Conservation (phyloP, 352 stramenopile species). For the Phytophthora meadii region DNA sequence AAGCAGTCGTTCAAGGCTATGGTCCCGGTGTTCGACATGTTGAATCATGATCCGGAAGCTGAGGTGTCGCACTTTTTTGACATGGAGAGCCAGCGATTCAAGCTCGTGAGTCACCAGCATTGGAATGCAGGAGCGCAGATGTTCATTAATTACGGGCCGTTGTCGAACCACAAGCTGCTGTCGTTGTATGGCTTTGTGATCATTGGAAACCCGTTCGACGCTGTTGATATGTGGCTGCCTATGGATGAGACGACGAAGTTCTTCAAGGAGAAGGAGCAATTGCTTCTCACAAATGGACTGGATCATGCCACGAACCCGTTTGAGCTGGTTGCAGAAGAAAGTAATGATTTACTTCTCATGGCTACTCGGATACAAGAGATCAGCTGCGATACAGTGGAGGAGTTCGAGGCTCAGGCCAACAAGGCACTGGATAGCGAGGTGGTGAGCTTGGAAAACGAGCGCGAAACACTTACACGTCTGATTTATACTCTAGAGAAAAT, state of each 20-base stretch:
- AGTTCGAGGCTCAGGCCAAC: conserved; percentile 44
- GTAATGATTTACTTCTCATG: conserved; percentile 75
- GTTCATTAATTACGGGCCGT: conserved; percentile 81
- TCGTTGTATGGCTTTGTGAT: conserved; percentile 85
- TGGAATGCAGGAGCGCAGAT: conserved; percentile 75
- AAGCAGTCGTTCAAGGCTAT: conserved; percentile 75
- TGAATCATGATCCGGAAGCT: conserved; percentile 82
- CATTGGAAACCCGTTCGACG: conserved; percentile 68
- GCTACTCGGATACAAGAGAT: conserved; percentile 72
- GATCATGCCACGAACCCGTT: conserved; percentile 68
- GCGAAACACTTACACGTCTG: conserved; percentile 52
- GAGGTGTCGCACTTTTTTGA: conserved; percentile 82
- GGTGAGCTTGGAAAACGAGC: conserved; percentile 63
- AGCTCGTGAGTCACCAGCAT: conserved; percentile 80
- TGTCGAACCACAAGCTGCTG: conserved; percentile 87
- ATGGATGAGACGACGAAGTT: conserved; percentile 61
- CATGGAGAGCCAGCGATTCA: conserved; percentile 50
- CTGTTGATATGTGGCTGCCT: conserved; percentile 76
- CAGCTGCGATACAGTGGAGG: conserved; percentile 48
- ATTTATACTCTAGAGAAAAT: conserved; percentile 73
- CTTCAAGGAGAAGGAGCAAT: conserved; percentile 53
- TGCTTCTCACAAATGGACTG: conserved; percentile 59
- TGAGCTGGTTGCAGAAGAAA: conserved; percentile 66
- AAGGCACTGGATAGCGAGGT: conserved; percentile 65
- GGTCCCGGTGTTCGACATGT: conserved; percentile 88